phyloP scores from a whole-genome alignment of 441 rosid genomes.

The Gossypium lobatum region DNA sequence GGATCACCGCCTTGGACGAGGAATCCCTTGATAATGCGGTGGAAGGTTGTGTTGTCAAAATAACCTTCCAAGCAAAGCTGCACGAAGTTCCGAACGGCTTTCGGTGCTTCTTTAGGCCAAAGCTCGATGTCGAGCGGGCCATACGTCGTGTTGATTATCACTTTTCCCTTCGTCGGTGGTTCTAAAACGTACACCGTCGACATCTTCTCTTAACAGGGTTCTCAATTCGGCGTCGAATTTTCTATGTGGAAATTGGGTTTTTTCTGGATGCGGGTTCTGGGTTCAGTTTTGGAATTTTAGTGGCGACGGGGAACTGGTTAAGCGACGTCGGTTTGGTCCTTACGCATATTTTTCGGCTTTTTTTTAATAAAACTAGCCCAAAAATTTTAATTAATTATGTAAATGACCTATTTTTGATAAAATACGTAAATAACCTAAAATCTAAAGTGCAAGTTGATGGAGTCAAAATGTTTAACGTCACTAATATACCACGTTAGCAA shows the following conservation, averaged over 20 bases:
- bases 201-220: slow-evolving; percentile 30
- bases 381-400: too few relatives aligned
- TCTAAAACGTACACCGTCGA: slow-evolving; percentile 80
- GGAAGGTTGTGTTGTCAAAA: slow-evolving; percentile 77
- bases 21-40: slow-evolving; percentile 85
- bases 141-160: slow-evolving; percentile 61
- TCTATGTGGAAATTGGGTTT: neutral
- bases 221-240: neutral
- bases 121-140: slow-evolving; percentile 89
- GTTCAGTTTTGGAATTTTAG: neutral
- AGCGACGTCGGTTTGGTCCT: neutral
- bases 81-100: slow-evolving; percentile 85
- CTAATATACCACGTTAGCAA: too few relatives aligned
- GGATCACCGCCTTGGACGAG: slow-evolving; percentile 91
- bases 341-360: neutral
- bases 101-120: slow-evolving; percentile 93
- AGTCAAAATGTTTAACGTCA: accelerated
- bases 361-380: too few relatives aligned
- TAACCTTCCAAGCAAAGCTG: slow-evolving; percentile 90
- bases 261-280: neutral
- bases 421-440: too few relatives aligned
- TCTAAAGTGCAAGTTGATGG: accelerated
- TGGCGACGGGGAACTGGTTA: neutral
- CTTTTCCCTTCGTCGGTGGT: slow-evolving; percentile 92
- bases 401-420: too few relatives aligned